Conservation (phyloP, 2,329 filamentous ascomycete species). For the Boeremia exigua region DNA sequence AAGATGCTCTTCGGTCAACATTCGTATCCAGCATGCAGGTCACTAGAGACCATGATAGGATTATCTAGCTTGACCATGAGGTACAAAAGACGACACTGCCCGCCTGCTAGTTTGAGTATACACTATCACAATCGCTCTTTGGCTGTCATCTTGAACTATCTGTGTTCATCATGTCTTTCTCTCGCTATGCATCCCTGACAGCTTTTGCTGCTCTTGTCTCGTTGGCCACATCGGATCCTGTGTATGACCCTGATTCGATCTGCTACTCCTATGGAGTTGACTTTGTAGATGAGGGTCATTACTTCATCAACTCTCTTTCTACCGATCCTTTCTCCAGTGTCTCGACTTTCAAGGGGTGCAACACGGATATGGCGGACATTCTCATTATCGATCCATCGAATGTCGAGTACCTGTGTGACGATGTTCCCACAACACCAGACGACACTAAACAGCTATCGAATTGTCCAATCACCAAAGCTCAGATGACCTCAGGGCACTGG, state of each 20-base stretch:
- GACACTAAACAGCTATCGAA: slow-evolving; percentile 48
- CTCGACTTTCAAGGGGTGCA: slow-evolving; percentile 54
- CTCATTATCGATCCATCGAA: slow-evolving; percentile 52
- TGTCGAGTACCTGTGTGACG: slow-evolving; percentile 50
- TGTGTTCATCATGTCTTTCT: slow-evolving; percentile 30
- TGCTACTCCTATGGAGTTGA: slow-evolving; percentile 51
- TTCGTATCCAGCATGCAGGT: slow-evolving; percentile 14
- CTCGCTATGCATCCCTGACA: slow-evolving; percentile 33
- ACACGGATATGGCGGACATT: slow-evolving; percentile 49
- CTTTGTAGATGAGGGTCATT: slow-evolving; percentile 51
- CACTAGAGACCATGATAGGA: slow-evolving; percentile 16
- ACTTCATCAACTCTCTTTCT: slow-evolving; percentile 55
- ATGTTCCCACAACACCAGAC: slow-evolving; percentile 50
- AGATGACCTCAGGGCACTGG: slow-evolving; percentile 54
- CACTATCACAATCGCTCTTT: not conserved
- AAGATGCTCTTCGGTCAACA: slow-evolving; percentile 15
- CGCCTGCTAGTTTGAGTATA: slow-evolving; percentile 6
- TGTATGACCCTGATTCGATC: slow-evolving; percentile 25
- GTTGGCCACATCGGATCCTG: slow-evolving; percentile 28
- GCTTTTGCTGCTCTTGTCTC: slow-evolving; percentile 35
- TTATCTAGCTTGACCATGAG: slow-evolving; percentile 15
- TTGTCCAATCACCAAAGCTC: slow-evolving; percentile 52
- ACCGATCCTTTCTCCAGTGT: slow-evolving; percentile 52
- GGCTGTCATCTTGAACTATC: not conserved
- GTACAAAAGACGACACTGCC: slow-evolving; percentile 32